Base-by-base conservation (phyloP, 2,329 filamentous ascomycete species). In the Penicillium digitatum region DNA sequence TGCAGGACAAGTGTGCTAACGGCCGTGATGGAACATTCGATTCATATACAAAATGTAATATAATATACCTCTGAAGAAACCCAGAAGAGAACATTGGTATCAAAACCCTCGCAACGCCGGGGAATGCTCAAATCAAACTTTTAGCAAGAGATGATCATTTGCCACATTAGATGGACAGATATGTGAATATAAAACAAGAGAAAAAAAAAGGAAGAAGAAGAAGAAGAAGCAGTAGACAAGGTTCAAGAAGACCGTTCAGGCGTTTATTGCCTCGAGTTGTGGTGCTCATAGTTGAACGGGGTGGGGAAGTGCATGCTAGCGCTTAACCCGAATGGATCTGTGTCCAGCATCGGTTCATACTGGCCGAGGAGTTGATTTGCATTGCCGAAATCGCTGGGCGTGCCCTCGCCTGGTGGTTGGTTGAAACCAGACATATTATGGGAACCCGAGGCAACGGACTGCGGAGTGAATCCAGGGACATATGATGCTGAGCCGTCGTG, bases 231-330 rank as follows among this genome's bases (percentile, higher is more conserved):
- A n/a, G n/a, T 14, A 31, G 24, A 31, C 43, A 39, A 20, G 47
- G 38, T 39, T 54, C 32, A 5, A 9, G 3, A 16, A n/a, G 18
- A n/a, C 32, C 22, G 46, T 24, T 62, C 54, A n/a, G n/a, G n/a
- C n/a, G n/a, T n/a, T n/a, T n/a, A 71, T 60, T 68, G 68, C 43
- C 73, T 72, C 32, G 71, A 56, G 62, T 72, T 68, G 57, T 66
- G 70, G 55, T 76, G 73, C 52, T 73, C 69, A 58, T 76, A 78
- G 55, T 74, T 75, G 73, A 92, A 94, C 53, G 89, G 88, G 2
- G 87, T 89, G 11, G 91, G 91, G 67, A 96, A 96, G 62, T 93
- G 89, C 93, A 96, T 96, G 75, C 90, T 95, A 34, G 92, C 92
- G 56, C 89, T 93, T 49, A 96, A 79, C 12, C 92, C 92, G 67